Percentiles rank a stretch among this genome's conserved stretches.
These are phyloP conservation scores for Mycena albidolilacea DNA, from an alignment of 768 basidiomycete species.

Conservation along the genomic window DNA sequence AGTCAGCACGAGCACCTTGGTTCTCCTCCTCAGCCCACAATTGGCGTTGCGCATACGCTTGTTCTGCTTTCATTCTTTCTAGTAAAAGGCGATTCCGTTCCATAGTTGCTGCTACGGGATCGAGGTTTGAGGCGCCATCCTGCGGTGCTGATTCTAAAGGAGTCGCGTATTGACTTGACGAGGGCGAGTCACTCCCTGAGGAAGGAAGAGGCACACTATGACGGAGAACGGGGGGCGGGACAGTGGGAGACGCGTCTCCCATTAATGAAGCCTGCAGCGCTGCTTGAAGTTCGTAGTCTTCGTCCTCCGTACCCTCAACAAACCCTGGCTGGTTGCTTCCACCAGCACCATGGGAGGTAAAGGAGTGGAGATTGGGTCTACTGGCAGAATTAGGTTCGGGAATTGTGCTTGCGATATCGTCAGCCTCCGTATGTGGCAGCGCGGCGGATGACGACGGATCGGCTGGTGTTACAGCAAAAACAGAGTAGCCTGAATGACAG, in stretches of 20 bases:
- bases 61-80: slow-evolving; percentile 75
- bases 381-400: slow-evolving; percentile 64
- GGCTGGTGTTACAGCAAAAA: slow-evolving; percentile 80
- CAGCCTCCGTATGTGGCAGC: slow-evolving; percentile 78
- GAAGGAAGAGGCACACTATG: slow-evolving; percentile 46
- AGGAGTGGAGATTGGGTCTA: slow-evolving; percentile 29
- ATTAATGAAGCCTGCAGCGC: slow-evolving; percentile 87
- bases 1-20: slow-evolving; percentile 58
- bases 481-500: slow-evolving; percentile 75
- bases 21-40: slow-evolving; percentile 59
- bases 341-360: slow-evolving; percentile 23
- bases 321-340: slow-evolving; percentile 12
- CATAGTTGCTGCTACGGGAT: slow-evolving; percentile 78
- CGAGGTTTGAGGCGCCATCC: slow-evolving; percentile 50
- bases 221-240: slow-evolving; percentile 46
- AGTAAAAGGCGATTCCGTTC: slow-evolving; percentile 73
- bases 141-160: slow-evolving; percentile 33
- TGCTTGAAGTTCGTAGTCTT: slow-evolving; percentile 90
- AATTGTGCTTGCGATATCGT: slow-evolving; percentile 76
- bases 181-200: slow-evolving; percentile 38
- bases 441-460: slow-evolving; percentile 68
- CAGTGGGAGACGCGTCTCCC: slow-evolving; percentile 41
- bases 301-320: slow-evolving; percentile 75
- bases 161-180: slow-evolving; percentile 34
- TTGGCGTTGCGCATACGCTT: slow-evolving; percentile 77